Conservation (phyloP, 2,329 filamentous ascomycete species). For the Pseudofabraea citricarpa region DNA sequence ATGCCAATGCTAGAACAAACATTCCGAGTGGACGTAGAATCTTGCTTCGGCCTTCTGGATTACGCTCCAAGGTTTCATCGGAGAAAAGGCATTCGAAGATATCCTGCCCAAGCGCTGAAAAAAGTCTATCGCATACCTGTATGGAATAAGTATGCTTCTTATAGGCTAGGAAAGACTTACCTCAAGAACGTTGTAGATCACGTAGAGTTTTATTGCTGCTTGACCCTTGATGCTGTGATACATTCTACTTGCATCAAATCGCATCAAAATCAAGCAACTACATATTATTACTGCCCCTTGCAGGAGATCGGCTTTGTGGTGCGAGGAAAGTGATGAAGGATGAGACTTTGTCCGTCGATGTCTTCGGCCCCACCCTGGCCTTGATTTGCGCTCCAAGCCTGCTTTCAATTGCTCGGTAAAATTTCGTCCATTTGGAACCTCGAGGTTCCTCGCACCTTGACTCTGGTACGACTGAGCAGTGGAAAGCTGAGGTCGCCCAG, state of each 20-base stretch:
- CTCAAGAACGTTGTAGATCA: constrained; percentile 97
- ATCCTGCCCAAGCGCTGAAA: constrained; percentile 91
- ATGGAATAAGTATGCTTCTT: constrained; percentile 58
- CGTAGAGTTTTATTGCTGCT: constrained; percentile 95
- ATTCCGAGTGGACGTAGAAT: constrained; percentile 84
- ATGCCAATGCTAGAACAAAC: constrained; percentile 79
- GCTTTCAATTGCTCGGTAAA: constrained; percentile 14
- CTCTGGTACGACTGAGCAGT: constrained; percentile 20
- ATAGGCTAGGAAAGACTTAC: constrained; percentile 31
- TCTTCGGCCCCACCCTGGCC: constrained; percentile 28
- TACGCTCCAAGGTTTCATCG: constrained; percentile 83
- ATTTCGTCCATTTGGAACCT: constrained; percentile 9
- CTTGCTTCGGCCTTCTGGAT: constrained; percentile 85
- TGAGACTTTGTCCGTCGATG: constrained; percentile 78
- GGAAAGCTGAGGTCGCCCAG: constrained; percentile 18
- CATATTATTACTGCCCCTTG: constrained; percentile 84
- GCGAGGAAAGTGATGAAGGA: constrained; percentile 78
- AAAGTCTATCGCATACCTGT: constrained; percentile 83
- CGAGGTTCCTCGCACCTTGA: constrained; percentile 13
- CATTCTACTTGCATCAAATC: constrained; percentile 92
- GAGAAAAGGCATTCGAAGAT: constrained; percentile 95
- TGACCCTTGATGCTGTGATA: constrained; percentile 97
- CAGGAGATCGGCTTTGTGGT: constrained; percentile 91
- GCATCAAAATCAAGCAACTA: constrained; percentile 82
- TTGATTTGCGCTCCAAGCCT: constrained; percentile 20